Evolutionary conservation across 1,139 yeast species (phyloP).

Genomic region (Suhomyces bolitotheri): DNA sequence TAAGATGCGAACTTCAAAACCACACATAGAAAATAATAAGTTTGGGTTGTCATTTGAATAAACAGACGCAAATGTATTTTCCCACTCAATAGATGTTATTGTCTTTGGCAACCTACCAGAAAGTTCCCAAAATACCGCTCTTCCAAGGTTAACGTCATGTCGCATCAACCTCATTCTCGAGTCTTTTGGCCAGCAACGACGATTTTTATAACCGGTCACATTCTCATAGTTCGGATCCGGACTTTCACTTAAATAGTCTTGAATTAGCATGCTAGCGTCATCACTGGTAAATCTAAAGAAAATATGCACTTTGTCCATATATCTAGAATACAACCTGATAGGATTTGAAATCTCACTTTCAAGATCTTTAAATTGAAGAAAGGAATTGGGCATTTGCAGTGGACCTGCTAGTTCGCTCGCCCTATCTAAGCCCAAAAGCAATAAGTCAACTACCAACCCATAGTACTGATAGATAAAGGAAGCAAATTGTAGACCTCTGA

Average conservation of each 20-base stretch:
- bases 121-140: slow-evolving; percentile 92
- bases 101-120: slow-evolving; percentile 77
- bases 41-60: slow-evolving; percentile 91
- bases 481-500: slow-evolving; percentile 87
- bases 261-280: slow-evolving; percentile 74
- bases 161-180: slow-evolving; percentile 87
- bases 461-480: slow-evolving; percentile 89
- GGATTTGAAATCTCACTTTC: slow-evolving; percentile 68
- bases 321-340: slow-evolving; percentile 76
- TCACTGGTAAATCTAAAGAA: slow-evolving; percentile 68
- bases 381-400: slow-evolving; percentile 68
- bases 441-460: slow-evolving; percentile 79
- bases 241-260: slow-evolving; percentile 75
- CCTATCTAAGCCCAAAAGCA: slow-evolving; percentile 80
- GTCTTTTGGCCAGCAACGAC: slow-evolving; percentile 94
- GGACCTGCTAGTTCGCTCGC: slow-evolving; percentile 89
- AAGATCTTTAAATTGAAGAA: slow-evolving; percentile 64
- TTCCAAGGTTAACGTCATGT: slow-evolving; percentile 87
- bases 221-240: slow-evolving; percentile 92
- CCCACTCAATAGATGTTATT: slow-evolving; percentile 76
- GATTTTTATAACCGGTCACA: slow-evolving; percentile 84
- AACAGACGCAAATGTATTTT: slow-evolving; percentile 78
- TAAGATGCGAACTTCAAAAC: slow-evolving; percentile 86
- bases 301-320: slow-evolving; percentile 78
- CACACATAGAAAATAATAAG: slow-evolving; percentile 85